Percentiles rank a stretch among this genome's conserved stretches.
Conservation (phyloP, 305 asterid species). For the Striga hermonthica region DNA sequence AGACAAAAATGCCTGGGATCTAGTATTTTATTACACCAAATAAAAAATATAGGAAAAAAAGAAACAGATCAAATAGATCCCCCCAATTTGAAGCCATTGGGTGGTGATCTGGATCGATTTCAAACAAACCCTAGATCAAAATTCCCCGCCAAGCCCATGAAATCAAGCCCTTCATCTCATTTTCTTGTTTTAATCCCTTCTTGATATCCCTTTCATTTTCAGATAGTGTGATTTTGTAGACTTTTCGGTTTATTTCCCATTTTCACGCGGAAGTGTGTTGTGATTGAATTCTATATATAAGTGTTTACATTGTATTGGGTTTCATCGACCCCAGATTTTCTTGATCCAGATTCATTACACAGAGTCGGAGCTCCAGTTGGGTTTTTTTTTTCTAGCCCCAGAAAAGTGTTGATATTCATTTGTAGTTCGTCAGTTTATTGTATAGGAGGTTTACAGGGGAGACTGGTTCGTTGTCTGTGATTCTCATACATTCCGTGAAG, state of each 20-base stretch:
- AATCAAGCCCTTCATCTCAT: constrained; percentile 27
- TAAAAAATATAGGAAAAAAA: constrained; percentile 8
- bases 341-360: constrained; percentile 7
- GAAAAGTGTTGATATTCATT: neutral
- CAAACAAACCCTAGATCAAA: constrained; percentile 40
- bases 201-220: constrained; percentile 6
- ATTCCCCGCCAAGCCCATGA: constrained; percentile 32
- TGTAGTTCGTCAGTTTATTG: constrained; percentile 15
- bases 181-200: constrained; percentile 11
- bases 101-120: constrained; percentile 40
- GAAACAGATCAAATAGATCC: constrained; percentile 20
- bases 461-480: constrained; percentile 26
- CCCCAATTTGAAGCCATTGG: constrained; percentile 28
- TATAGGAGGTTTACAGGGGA: constrained; percentile 33
- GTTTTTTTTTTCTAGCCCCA: constrained; percentile 27
- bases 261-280: constrained; percentile 19
- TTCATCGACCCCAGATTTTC: constrained; percentile 24
- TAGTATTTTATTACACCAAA: no score
- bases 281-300: constrained; percentile 28
- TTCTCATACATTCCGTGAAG: neutral
- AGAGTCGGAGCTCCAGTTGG: constrained; percentile 30
- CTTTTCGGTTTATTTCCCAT: constrained; percentile 11
- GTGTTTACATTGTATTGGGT: constrained; percentile 29
- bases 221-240: constrained; percentile 33
- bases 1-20: no score